These are phyloP conservation scores for Talaromyces ruber DNA, from an alignment of 495 filamentous ascomycete species.

Conservation along the genomic window DNA sequence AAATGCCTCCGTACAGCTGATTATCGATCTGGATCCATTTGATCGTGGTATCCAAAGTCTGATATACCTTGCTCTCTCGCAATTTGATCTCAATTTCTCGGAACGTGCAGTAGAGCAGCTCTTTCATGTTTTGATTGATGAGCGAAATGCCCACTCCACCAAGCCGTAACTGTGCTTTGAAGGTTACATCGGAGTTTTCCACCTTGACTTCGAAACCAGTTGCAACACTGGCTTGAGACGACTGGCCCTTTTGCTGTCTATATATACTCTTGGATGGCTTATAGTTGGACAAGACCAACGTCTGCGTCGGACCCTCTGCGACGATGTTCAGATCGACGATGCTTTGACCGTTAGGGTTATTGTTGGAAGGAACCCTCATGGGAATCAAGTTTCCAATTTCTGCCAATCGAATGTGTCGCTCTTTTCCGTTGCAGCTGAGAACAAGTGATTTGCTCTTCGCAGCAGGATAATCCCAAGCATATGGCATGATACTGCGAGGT, in stretches of 20 bases:
- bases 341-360: conserved; percentile 53
- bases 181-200: conserved; percentile 73
- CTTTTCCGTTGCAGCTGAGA: conserved; percentile 67
- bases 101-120: conserved; percentile 89
- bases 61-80: conserved; percentile 83
- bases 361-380: conserved; percentile 57
- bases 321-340: conserved; percentile 94
- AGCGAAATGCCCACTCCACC: conserved; percentile 90
- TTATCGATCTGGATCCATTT: conserved; percentile 99
- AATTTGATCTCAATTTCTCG: conserved; percentile 87
- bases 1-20: conserved; percentile 95
- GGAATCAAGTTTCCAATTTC: conserved; percentile 94
- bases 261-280: conserved; percentile 91
- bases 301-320: conserved; percentile 92
- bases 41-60: conserved; percentile 78
- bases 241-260: conserved; percentile 59
- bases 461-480: conserved; percentile 97
- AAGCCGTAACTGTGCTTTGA: conserved; percentile 78
- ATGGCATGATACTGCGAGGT: conserved; percentile 95
- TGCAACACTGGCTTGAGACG: conserved; percentile 50
- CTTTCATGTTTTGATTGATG: conserved; percentile 84
- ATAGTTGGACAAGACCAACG: conserved; percentile 89
- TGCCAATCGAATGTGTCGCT: conserved; percentile 83
- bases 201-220: conserved; percentile 89
- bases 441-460: conserved; percentile 93